These are phyloP conservation scores for Luzula sylvatica DNA, from an alignment of 176 grass and related monocot genomes.

Conservation along the genomic window DNA sequence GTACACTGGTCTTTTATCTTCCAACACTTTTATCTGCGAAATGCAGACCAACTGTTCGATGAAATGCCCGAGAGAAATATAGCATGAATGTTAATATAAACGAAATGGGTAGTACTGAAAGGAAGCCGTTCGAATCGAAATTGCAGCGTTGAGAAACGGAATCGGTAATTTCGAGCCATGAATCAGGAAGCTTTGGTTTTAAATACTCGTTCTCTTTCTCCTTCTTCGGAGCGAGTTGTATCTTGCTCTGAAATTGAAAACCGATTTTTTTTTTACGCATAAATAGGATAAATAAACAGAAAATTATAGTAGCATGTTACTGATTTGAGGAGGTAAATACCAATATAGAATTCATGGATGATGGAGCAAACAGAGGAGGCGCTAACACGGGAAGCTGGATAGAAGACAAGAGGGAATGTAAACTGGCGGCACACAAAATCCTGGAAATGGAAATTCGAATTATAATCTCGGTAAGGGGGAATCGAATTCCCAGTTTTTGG, in stretches of 20 bases:
- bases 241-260: constrained; percentile 1
- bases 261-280: too few species aligned
- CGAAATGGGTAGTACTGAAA: constrained; percentile 31
- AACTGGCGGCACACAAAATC: too few species aligned
- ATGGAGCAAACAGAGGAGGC: too few species aligned
- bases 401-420: too few species aligned
- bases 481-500: too few species aligned
- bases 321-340: not conserved
- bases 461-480: too few species aligned
- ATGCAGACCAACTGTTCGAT: constrained; percentile 1
- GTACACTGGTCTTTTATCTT: constrained; percentile 55
- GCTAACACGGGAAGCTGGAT: too few species aligned
- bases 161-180: constrained; percentile 78
- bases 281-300: not conserved
- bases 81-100: not conserved
- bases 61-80: constrained; percentile 1
- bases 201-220: not conserved
- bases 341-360: constrained; percentile 20
- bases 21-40: constrained; percentile 61
- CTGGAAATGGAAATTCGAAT: too few species aligned
- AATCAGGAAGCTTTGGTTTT: constrained; percentile 20
- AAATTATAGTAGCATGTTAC: not conserved
- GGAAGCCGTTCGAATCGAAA: constrained; percentile 35
- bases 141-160: constrained; percentile 62
- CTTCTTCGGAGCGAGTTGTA: not conserved